Conservation (phyloP, 495 filamentous ascomycete species). For the Penicillium malachiteum region DNA sequence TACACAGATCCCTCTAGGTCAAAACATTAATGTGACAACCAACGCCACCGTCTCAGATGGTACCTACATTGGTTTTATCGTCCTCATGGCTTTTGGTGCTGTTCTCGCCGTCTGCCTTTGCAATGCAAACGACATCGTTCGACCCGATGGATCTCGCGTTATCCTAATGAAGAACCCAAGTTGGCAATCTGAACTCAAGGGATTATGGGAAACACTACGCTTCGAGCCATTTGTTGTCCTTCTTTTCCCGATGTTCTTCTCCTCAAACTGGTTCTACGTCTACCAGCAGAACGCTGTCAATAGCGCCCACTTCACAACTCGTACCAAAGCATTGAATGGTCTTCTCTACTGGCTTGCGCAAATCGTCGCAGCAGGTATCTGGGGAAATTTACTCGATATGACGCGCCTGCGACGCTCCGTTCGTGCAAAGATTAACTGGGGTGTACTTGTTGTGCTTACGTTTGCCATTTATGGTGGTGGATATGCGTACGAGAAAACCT, state of each 20-base stretch:
- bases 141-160: slow-evolving; percentile 69
- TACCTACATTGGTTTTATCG: slow-evolving; percentile 49
- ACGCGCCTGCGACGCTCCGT: slow-evolving; percentile 27
- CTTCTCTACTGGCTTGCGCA: slow-evolving; percentile 50
- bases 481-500: slow-evolving; percentile 41
- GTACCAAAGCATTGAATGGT: slow-evolving; percentile 43
- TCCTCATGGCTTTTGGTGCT: slow-evolving; percentile 49
- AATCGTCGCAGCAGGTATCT: slow-evolving; percentile 41
- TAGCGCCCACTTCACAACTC: slow-evolving; percentile 39
- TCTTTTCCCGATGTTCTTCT: slow-evolving; percentile 48
- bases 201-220: slow-evolving; percentile 33
- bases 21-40: slow-evolving; percentile 33
- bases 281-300: slow-evolving; percentile 57
- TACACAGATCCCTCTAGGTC: slow-evolving; percentile 32
- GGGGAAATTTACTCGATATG: slow-evolving; percentile 41
- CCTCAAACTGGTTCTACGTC: slow-evolving; percentile 76
- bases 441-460: slow-evolving; percentile 34
- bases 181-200: slow-evolving; percentile 45
- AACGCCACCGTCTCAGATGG: slow-evolving; percentile 37
- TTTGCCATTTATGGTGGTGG: slow-evolving; percentile 49
- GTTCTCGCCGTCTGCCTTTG: slow-evolving; percentile 50
- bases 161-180: slow-evolving; percentile 82
- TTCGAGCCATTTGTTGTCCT: slow-evolving; percentile 36
- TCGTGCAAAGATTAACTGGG: slow-evolving; percentile 36
- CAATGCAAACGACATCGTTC: slow-evolving; percentile 64